phyloP scores from a whole-genome alignment of 805 yeast genomes.

The Grigorovia humatica region DNA sequence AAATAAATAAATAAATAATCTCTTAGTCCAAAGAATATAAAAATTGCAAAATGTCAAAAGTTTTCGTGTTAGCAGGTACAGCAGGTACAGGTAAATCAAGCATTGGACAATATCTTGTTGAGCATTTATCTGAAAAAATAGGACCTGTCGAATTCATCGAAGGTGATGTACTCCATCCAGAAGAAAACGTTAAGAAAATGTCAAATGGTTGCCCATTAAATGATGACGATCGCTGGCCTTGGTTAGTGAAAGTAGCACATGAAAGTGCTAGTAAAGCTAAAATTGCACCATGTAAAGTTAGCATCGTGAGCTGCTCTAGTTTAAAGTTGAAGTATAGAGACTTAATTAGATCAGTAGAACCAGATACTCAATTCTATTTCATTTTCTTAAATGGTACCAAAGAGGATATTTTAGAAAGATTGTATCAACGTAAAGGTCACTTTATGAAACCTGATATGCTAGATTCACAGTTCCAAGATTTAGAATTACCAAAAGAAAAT shows the following conservation, averaged over 20 bases:
- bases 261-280: slow-evolving; percentile 33
- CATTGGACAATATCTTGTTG: slow-evolving; percentile 45
- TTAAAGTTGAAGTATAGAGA: slow-evolving; percentile 68
- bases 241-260: slow-evolving; percentile 52
- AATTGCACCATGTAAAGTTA: slow-evolving; percentile 16
- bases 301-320: slow-evolving; percentile 75
- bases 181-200: slow-evolving; percentile 73
- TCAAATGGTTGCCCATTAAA: slow-evolving; percentile 64
- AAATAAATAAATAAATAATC: neutral
- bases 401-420: slow-evolving; percentile 52
- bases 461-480: slow-evolving; percentile 59
- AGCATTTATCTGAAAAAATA: slow-evolving; percentile 15
- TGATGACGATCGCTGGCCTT: slow-evolving; percentile 88
- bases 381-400: slow-evolving; percentile 57
- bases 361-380: slow-evolving; percentile 39
- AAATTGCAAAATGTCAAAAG: slow-evolving; percentile 12
- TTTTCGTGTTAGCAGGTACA: slow-evolving; percentile 80
- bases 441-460: slow-evolving; percentile 86
- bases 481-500: slow-evolving; percentile 54
- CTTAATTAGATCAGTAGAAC: slow-evolving; percentile 33
- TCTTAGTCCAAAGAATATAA: neutral
- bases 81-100: slow-evolving; percentile 95
- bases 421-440: slow-evolving; percentile 58
- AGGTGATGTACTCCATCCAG: slow-evolving; percentile 77
- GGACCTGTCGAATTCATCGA: slow-evolving; percentile 56